A percentile compares a stretch with the other conserved stretches of the same genome.
Evolutionary conservation across 805 yeast genomes (phyloP).

Genomic region (Clavispora vitiphila): DNA sequence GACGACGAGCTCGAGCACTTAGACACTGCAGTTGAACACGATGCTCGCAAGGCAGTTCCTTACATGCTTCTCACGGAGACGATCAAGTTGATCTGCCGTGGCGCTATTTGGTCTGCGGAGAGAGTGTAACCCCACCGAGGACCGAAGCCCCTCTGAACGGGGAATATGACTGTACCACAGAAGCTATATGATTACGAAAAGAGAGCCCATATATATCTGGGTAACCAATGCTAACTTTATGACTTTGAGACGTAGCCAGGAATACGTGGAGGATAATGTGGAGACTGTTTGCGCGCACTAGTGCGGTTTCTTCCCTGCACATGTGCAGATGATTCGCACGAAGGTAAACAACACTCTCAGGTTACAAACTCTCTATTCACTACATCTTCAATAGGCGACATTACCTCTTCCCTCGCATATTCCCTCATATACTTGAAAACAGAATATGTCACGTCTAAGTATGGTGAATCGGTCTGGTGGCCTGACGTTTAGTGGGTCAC

Average conservation of each 20-base stretch:
- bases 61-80: constrained; percentile 84
- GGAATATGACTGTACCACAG: neutral
- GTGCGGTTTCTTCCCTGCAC: neutral
- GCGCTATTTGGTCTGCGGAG: constrained; percentile 92
- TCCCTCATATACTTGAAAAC: too few relatives aligned
- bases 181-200: neutral
- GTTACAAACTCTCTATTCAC: neutral
- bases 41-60: constrained; percentile 90
- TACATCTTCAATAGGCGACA: neutral
- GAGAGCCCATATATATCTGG: neutral
- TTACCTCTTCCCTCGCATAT: neutral
- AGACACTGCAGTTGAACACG: constrained; percentile 88
- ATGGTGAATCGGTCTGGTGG: constrained; percentile 3
- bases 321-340: neutral
- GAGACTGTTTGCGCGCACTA: neutral
- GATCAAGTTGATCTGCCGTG: constrained; percentile 74
- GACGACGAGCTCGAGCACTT: constrained; percentile 95
- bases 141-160: neutral
- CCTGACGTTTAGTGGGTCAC: constrained; percentile 1
- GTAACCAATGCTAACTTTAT: neutral
- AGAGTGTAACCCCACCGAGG: constrained; percentile 42
- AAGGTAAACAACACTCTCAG: neutral
- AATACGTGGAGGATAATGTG: neutral
- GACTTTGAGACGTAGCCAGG: neutral
- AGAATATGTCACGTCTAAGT: constrained; percentile 6